A percentile compares a stretch with the other conserved stretches of the same genome.
phyloP scores from a whole-genome alignment of 2,329 filamentous ascomycete species.

The Claviceps paspali region DNA sequence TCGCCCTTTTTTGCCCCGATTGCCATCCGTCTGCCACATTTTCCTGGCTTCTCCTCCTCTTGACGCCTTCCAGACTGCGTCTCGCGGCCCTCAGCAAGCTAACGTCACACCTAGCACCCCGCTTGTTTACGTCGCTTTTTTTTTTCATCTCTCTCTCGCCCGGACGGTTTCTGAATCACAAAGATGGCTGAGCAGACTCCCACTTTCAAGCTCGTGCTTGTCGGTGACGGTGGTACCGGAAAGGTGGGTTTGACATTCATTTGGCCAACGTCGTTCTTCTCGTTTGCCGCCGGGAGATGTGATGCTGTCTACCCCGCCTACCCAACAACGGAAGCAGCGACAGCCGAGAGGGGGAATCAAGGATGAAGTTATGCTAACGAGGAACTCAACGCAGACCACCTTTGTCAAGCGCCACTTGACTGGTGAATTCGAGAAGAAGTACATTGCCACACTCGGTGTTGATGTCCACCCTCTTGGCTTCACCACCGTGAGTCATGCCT shows the following conservation, averaged over 20 bases:
- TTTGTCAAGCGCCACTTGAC: conserved; percentile 99
- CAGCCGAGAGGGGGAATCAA: not conserved
- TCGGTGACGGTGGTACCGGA: conserved; percentile 97
- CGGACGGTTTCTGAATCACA: conserved; percentile 14
- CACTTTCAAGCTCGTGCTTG: conserved; percentile 99
- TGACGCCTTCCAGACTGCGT: not conserved
- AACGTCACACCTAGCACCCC: conserved; percentile 24
- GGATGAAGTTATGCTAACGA: conserved; percentile 3
- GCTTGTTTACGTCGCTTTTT: conserved; percentile 30
- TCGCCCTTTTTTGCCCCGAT: conserved; percentile 4
- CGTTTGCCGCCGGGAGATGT: conserved; percentile 5
- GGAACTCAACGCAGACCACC: conserved; percentile 54
- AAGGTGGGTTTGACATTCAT: conserved; percentile 48
- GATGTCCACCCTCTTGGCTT: conserved; percentile 98
- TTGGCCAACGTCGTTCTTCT: conserved; percentile 4
- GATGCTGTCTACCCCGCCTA: conserved; percentile 12
- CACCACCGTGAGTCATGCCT: conserved; percentile 69
- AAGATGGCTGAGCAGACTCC: conserved; percentile 54
- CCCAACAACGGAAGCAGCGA: conserved; percentile 1
- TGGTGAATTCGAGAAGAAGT: conserved; percentile 99
- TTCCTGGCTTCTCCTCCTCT: not conserved
- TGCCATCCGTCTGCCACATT: not conserved
- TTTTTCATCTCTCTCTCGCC: conserved; percentile 4
- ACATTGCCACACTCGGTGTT: conserved; percentile 98
- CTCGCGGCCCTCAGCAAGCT: conserved; percentile 12